These are phyloP conservation scores for Diutina siamensis DNA, from an alignment of 1,139 yeast species.

Conservation along the genomic window DNA sequence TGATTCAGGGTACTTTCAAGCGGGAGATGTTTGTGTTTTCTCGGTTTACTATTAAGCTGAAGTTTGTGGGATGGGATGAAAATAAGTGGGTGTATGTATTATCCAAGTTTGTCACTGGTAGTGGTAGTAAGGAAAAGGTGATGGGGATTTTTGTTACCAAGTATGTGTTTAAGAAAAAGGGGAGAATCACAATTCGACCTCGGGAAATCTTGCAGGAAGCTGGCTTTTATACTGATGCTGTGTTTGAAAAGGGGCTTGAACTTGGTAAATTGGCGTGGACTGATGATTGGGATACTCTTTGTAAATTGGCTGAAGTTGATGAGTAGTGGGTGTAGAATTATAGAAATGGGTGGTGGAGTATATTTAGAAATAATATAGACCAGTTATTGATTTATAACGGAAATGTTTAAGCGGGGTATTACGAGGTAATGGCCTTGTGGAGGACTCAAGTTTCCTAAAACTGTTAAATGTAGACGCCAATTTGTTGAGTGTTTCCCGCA, in stretches of 20 bases:
- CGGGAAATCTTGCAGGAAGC: constrained; percentile 42
- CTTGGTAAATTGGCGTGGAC: neutral
- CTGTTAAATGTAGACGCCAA: no score
- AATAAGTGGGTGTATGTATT: constrained; percentile 68
- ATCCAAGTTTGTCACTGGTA: constrained; percentile 41
- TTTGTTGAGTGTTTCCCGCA: no score
- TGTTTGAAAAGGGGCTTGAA: constrained; percentile 9
- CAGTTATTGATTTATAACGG: no score
- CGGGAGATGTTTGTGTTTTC: constrained; percentile 64
- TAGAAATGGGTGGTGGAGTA: neutral
- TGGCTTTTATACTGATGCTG: constrained; percentile 46
- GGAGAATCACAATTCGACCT: constrained; percentile 62
- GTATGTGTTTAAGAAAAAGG: constrained; percentile 63
- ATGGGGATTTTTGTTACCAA: constrained; percentile 50
- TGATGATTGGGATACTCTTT: constrained; percentile 3
- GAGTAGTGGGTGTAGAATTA: neutral
- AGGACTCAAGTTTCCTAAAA: no score
- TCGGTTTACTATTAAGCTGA: constrained; percentile 41
- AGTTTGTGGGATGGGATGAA: constrained; percentile 73
- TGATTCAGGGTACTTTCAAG: constrained; percentile 55
- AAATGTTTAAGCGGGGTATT: no score
- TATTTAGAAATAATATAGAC: no score
- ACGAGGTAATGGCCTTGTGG: no score
- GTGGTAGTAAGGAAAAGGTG: constrained; percentile 26
- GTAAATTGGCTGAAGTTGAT: neutral